These are phyloP conservation scores for Hemisphaericaspora lyxosophila DNA, from an alignment of 1,139 yeast species.

Conservation along the genomic window DNA sequence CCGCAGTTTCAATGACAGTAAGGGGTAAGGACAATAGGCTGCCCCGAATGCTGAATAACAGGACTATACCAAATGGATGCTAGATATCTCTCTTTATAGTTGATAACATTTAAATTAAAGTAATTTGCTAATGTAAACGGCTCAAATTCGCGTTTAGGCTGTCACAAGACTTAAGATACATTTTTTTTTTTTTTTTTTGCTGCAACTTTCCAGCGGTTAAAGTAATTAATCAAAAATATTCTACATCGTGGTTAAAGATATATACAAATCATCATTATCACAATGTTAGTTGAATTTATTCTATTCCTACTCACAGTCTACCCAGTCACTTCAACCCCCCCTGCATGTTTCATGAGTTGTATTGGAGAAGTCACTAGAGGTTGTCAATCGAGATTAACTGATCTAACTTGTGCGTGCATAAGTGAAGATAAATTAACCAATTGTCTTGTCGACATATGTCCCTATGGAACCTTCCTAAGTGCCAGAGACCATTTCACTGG, in stretches of 20 bases:
- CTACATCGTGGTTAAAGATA: too few species aligned
- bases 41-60: too few species aligned
- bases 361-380: constrained; percentile 34
- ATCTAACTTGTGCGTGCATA: constrained; percentile 42
- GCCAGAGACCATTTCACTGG: constrained; percentile 58
- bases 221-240: too few species aligned
- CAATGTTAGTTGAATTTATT: constrained; percentile 3
- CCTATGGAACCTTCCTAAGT: constrained; percentile 45
- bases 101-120: too few species aligned
- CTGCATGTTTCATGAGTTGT: constrained; percentile 54
- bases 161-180: too few species aligned
- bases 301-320: constrained; percentile 6
- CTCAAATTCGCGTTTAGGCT: too few species aligned
- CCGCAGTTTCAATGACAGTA: too few species aligned
- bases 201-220: constrained; percentile 8
- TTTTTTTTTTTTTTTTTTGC: constrained; percentile 5
- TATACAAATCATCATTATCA: too few species aligned
- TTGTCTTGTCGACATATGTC: constrained; percentile 50
- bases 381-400: constrained; percentile 33
- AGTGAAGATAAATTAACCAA: constrained; percentile 38
- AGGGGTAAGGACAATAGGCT: too few species aligned
- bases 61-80: too few species aligned
- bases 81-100: too few species aligned
- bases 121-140: too few species aligned
- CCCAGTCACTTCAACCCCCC: constrained; percentile 43